Conservation (phyloP, 306 rosid genomes). For the Gleditsia sinensis region DNA sequence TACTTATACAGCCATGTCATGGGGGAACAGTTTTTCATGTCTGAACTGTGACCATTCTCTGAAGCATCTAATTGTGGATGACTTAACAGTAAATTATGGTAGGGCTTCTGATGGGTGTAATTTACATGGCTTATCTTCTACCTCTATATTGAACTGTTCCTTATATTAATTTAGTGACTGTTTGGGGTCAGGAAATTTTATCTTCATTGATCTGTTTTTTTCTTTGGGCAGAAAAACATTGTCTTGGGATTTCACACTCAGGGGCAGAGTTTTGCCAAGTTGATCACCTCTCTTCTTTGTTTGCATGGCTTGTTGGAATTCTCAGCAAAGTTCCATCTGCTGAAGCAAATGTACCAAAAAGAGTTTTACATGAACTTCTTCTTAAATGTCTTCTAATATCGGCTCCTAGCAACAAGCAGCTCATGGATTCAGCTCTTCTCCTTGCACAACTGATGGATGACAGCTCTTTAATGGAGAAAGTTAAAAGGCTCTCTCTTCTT, state of each 20-base stretch:
- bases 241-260: conserved; percentile 34
- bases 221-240: conserved; percentile 40
- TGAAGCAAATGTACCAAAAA: conserved; percentile 46
- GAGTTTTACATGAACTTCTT: conserved; percentile 55
- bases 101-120: neutral
- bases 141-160: neutral
- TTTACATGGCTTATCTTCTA: neutral
- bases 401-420: conserved; percentile 60
- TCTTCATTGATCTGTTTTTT: conserved; percentile 14
- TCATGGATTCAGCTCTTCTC: conserved; percentile 61
- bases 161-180: neutral
- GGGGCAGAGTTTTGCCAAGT: conserved; percentile 39
- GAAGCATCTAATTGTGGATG: neutral
- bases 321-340: conserved; percentile 45
- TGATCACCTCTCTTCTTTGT: conserved; percentile 65
- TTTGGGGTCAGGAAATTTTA: neutral
- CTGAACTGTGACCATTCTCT: neutral
- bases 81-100: neutral
- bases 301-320: conserved; percentile 70
- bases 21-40: neutral
- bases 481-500: conserved; percentile 49
- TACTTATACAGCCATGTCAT: neutral
- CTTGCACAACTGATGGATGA: conserved; percentile 61
- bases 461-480: conserved; percentile 47
- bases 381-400: conserved; percentile 67